These are phyloP conservation scores for Tanacetum coccineum DNA, from an alignment of 129 eudicot genomes.

Conservation along the genomic window DNA sequence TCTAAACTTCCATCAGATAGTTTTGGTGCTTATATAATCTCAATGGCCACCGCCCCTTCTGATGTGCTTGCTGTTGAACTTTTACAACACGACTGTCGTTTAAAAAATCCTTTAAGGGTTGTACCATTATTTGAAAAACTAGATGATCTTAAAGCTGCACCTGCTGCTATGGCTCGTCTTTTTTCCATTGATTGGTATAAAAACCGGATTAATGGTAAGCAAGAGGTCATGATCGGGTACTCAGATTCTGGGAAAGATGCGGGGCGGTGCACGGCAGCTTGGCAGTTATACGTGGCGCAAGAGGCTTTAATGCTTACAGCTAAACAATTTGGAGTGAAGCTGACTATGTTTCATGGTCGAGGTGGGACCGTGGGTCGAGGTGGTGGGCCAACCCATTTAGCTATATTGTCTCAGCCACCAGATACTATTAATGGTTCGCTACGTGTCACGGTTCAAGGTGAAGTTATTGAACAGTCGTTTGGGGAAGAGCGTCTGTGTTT, in stretches of 20 bases:
- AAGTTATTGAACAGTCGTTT: slow-evolving; percentile 93
- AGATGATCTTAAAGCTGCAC: slow-evolving; percentile 91
- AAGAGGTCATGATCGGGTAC: slow-evolving; percentile 98
- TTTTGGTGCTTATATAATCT: slow-evolving; percentile 95
- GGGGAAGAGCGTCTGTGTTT: slow-evolving; percentile 97
- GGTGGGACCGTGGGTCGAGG: slow-evolving; percentile 99
- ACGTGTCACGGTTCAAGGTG: slow-evolving; percentile 99
- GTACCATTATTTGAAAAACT: slow-evolving; percentile 96
- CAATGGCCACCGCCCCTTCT: slow-evolving; percentile 96
- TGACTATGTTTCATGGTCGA: slow-evolving; percentile 96
- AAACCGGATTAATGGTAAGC: slow-evolving; percentile 80
- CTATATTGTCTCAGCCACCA: slow-evolving; percentile 94
- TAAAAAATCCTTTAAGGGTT: slow-evolving; percentile 71
- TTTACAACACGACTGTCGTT: slow-evolving; percentile 89
- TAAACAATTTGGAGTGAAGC: slow-evolving; percentile 75
- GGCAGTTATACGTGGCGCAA: slow-evolving; percentile 93
- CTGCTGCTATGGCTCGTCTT: slow-evolving; percentile 91
- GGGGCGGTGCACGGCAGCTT: slow-evolving; percentile 89
- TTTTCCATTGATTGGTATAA: slow-evolving; percentile 96
- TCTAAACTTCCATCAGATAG: slow-evolving; percentile 94
- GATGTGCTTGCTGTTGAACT: slow-evolving; percentile 98
- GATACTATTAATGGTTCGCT: slow-evolving; percentile 86
- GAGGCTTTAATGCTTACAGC: slow-evolving; percentile 88
- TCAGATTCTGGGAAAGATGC: slow-evolving; percentile 99
- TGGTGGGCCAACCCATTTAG: slow-evolving; percentile 97